Conservation (phyloP, 2,329 filamentous ascomycete species). For the Beauveria australis region DNA sequence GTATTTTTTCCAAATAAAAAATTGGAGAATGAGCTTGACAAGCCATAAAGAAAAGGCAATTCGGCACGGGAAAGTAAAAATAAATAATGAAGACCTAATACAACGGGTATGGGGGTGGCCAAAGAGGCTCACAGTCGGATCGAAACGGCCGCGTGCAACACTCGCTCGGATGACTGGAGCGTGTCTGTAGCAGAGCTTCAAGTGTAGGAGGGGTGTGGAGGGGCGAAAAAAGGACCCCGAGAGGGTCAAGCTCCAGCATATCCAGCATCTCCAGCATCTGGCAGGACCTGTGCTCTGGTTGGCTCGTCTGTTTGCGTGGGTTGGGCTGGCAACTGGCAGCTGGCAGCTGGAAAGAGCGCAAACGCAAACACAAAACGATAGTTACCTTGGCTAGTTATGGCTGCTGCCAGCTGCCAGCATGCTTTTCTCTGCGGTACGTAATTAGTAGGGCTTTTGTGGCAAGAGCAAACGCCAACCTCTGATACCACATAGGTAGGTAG, state of each 20-base stretch:
- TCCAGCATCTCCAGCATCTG: background rate
- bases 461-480: background rate
- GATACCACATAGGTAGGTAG: too few species aligned
- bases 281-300: background rate
- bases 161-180: background rate
- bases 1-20: background rate
- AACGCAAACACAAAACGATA: background rate
- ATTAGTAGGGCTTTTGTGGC: background rate
- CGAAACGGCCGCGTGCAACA: constrained; percentile 1
- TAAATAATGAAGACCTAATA: background rate
- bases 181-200: background rate
- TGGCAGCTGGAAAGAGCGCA: background rate
- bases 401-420: background rate
- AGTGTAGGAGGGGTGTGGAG: background rate
- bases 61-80: background rate
- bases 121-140: background rate
- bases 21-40: background rate
- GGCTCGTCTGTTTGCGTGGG: background rate
- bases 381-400: too few species aligned
- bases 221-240: background rate
- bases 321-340: background rate
- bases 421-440: background rate
- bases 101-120: background rate
- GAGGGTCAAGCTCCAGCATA: constrained; percentile 5
- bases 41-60: background rate